Conservation (phyloP, 2,329 filamentous ascomycete species). For the Fusarium albosuccineum region DNA sequence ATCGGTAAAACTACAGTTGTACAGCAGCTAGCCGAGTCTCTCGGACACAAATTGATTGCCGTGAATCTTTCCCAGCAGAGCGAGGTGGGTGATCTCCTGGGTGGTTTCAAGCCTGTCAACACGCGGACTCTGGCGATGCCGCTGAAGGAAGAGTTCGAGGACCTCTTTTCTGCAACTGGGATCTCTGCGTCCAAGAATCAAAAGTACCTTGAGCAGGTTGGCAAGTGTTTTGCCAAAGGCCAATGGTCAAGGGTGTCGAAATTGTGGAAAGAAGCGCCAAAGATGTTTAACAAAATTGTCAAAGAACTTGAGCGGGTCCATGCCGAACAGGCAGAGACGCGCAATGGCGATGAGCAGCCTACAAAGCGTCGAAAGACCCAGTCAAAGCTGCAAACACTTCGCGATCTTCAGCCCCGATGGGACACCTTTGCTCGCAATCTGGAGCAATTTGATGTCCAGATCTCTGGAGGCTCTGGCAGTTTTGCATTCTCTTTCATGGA, state of each 20-base stretch:
- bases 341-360: conserved; percentile 64
- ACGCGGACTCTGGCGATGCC: conserved; percentile 88
- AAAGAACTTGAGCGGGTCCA: conserved; percentile 64
- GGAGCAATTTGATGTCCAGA: conserved; percentile 83
- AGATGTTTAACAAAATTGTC: conserved; percentile 83
- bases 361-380: conserved; percentile 77
- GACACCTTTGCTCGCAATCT: conserved; percentile 80
- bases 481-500: conserved; percentile 98
- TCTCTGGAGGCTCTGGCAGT: conserved; percentile 76
- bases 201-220: conserved; percentile 84
- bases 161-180: conserved; percentile 84
- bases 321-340: conserved; percentile 52
- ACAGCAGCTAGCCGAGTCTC: conserved; percentile 86
- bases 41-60: conserved; percentile 88
- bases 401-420: conserved; percentile 77
- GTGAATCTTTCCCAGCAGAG: conserved; percentile 99
- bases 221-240: conserved; percentile 81
- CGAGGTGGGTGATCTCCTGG: conserved; percentile 94
- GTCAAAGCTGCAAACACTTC: conserved; percentile 74
- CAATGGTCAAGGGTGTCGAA: conserved; percentile 91
- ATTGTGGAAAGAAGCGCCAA: conserved; percentile 89
- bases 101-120: conserved; percentile 96
- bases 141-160: conserved; percentile 92
- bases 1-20: conserved; percentile 98
- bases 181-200: conserved; percentile 91